Percentiles rank a stretch among this genome's conserved stretches.
These are phyloP conservation scores for Ophiosphaerella narmari DNA, from an alignment of 2,329 filamentous ascomycete species.

Conservation along the genomic window DNA sequence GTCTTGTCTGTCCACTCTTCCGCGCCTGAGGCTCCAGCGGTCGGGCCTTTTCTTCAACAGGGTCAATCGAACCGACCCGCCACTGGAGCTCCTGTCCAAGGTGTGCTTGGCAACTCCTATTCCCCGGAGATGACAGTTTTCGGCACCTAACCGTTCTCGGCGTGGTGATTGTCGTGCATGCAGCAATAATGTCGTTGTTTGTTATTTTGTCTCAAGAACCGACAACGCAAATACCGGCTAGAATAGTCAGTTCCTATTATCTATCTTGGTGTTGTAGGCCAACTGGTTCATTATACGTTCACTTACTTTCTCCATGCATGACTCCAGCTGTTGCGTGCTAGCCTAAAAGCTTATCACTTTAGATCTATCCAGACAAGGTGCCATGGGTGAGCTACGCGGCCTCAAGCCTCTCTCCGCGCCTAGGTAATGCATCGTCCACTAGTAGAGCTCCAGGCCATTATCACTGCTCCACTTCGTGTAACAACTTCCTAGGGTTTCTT, in stretches of 20 bases:
- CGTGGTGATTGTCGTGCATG: neutral
- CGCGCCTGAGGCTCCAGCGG: slow-evolving; percentile 18
- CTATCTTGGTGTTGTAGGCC: too few species aligned
- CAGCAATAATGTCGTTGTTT: too few species aligned
- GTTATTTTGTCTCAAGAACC: too few species aligned
- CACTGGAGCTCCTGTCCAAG: neutral
- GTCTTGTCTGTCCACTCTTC: slow-evolving; percentile 11
- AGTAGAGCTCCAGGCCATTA: slow-evolving; percentile 20
- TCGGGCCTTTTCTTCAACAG: slow-evolving; percentile 17
- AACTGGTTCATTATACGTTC: too few species aligned
- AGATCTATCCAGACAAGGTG: neutral
- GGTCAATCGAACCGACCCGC: slow-evolving; percentile 9
- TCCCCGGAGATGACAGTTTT: too few species aligned
- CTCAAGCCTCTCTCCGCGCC: neutral
- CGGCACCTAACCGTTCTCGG: neutral
- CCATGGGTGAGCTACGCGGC: too few species aligned
- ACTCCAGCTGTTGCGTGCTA: too few species aligned
- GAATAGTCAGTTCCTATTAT: too few species aligned
- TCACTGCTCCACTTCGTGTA: slow-evolving; percentile 17
- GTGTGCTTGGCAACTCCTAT: slow-evolving; percentile 11
- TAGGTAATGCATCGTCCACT: slow-evolving; percentile 4
- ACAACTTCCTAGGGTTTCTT: slow-evolving; percentile 10
- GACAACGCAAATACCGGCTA: too few species aligned
- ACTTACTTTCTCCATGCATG: too few species aligned
- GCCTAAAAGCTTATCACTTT: neutral